Percentiles rank a stretch among this genome's conserved stretches.
Evolutionary conservation across 768 basidiomycete genomes (phyloP).

Genomic region (Rhizopogon roseolus): DNA sequence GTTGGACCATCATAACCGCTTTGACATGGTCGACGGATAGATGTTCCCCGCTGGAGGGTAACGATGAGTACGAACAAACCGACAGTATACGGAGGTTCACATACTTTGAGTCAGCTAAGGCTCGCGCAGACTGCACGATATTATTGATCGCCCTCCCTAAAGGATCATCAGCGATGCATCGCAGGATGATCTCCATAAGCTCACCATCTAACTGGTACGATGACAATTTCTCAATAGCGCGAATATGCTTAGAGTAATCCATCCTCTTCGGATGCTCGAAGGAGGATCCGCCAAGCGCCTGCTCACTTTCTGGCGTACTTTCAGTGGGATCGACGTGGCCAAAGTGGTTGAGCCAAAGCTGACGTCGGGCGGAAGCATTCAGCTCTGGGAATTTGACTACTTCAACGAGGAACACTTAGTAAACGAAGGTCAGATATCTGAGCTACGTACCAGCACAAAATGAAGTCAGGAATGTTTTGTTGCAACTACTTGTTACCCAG

Average conservation of each 20-base stretch:
- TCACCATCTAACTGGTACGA: background rate
- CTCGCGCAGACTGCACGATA: background rate
- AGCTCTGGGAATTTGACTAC: background rate
- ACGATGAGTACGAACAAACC: background rate
- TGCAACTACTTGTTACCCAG: background rate
- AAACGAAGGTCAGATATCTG: background rate
- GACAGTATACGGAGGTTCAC: background rate
- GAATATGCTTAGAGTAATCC: background rate
- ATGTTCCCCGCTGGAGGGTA: background rate
- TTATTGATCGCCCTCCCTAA: background rate
- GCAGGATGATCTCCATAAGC: background rate
- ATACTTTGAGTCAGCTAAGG: background rate
- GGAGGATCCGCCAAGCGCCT: background rate
- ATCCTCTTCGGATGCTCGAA: background rate
- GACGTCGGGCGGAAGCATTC: background rate
- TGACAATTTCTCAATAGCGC: background rate
- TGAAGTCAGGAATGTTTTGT: background rate
- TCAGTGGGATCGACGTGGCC: background rate
- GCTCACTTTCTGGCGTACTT: background rate
- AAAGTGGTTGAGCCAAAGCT: background rate
- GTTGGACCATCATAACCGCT: background rate
- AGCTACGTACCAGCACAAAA: background rate
- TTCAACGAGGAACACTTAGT: background rate
- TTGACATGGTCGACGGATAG: background rate
- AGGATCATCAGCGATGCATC: background rate